A percentile compares a stretch with the other conserved stretches of the same genome.
These are phyloP conservation scores for Camelina neglecta DNA, from an alignment of 345 rosid species.

Conservation along the genomic window DNA sequence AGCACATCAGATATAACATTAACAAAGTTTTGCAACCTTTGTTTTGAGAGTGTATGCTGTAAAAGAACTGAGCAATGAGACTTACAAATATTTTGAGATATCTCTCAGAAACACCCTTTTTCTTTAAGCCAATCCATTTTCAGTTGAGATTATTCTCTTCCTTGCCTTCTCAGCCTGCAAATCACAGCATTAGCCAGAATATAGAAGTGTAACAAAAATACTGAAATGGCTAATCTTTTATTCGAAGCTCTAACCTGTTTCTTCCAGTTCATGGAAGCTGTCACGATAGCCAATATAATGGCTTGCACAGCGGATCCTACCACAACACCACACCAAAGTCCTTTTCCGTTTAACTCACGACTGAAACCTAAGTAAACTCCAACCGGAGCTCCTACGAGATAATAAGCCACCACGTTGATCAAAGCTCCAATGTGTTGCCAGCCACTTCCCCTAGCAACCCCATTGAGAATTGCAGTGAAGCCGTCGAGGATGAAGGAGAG, in stretches of 20 bases:
- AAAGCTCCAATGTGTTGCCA: conserved; percentile 51
- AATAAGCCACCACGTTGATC: conserved; percentile 43
- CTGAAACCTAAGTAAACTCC: conserved; percentile 45
- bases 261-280: conserved; percentile 47
- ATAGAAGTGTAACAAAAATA: not conserved
- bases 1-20: no score
- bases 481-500: conserved; percentile 50
- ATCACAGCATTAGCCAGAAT: not conserved
- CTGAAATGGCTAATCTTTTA: not conserved
- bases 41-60: no score
- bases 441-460: conserved; percentile 52
- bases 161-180: conserved; percentile 39
- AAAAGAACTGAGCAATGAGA: no score
- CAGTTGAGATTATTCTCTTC: conserved; percentile 18
- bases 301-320: conserved; percentile 49
- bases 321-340: conserved; percentile 50
- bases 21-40: no score
- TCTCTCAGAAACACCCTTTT: not conserved
- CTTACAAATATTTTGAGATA: not conserved
- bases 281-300: conserved; percentile 33
- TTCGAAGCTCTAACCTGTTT: conserved; percentile 29
- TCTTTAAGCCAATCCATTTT: conserved; percentile 17
- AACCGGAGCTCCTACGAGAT: conserved; percentile 47
- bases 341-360: conserved; percentile 38
- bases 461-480: conserved; percentile 36